Conservation (phyloP, 805 yeast genomes). For the Starmerella potacharoeniae region DNA sequence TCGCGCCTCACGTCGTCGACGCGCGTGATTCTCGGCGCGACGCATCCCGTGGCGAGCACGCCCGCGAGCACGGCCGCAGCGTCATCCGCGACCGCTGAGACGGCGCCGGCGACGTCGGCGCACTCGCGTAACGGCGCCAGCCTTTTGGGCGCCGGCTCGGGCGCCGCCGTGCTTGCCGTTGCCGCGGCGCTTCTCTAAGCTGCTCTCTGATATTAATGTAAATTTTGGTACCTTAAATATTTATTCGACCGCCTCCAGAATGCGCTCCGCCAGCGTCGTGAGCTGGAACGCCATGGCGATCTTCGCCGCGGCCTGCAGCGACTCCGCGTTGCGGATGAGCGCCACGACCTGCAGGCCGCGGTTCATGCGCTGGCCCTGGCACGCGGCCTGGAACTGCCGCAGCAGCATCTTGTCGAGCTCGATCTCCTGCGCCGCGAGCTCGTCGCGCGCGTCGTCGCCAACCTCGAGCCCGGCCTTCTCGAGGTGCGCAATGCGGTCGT, state of each 20-base stretch:
- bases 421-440: conserved; percentile 42
- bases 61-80: not conserved
- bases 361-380: conserved; percentile 50
- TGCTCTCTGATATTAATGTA: not conserved
- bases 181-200: not conserved
- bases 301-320: conserved; percentile 70
- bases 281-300: conserved; percentile 67
- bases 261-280: conserved; percentile 39
- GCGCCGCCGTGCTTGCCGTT: not conserved
- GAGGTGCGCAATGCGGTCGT: conserved; percentile 21
- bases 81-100: not conserved
- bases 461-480: conserved; percentile 13
- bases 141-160: not conserved
- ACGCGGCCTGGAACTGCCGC: conserved; percentile 61
- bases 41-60: not conserved
- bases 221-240: not conserved
- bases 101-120: not conserved
- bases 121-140: not conserved
- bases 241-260: conserved; percentile 7
- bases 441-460: conserved; percentile 35
- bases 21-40: too few relatives aligned
- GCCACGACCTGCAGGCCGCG: conserved; percentile 61
- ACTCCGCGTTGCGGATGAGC: conserved; percentile 63
- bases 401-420: conserved; percentile 67
- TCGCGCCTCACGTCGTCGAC: not conserved